A percentile compares a stretch with the other conserved stretches of the same genome.
These are phyloP conservation scores for Baorangia bicolor DNA, from an alignment of 768 basidiomycete genomes.

Conservation along the genomic window DNA sequence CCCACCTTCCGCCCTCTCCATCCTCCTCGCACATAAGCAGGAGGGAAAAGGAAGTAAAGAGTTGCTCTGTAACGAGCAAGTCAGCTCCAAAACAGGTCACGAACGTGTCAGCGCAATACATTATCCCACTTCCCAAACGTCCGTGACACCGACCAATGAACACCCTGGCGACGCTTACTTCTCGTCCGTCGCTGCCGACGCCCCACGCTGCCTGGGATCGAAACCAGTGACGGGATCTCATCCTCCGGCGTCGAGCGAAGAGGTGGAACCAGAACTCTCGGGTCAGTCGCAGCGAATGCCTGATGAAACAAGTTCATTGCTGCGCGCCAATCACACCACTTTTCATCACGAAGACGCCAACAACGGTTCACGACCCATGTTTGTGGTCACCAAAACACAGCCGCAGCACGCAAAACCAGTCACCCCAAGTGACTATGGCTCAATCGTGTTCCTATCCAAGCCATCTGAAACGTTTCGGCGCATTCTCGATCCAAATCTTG, in stretches of 20 bases:
- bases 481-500: slow-evolving; percentile 19
- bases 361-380: background rate
- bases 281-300: slow-evolving; percentile 1
- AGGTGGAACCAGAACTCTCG: background rate
- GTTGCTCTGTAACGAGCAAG: background rate
- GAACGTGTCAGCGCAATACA: background rate
- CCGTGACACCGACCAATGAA: slow-evolving; percentile 24
- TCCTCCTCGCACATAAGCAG: slow-evolving; percentile 32
- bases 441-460: slow-evolving; percentile 5
- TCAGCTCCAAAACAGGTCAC: background rate
- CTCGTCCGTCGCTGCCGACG: background rate
- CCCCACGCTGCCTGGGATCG: background rate
- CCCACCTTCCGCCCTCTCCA: slow-evolving; percentile 36
- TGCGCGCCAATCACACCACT: slow-evolving; percentile 13
- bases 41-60: slow-evolving; percentile 1
- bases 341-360: background rate
- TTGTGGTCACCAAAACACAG: slow-evolving; percentile 1
- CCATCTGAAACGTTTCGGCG: slow-evolving; percentile 6
- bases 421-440: slow-evolving; percentile 7
- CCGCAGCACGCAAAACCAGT: slow-evolving; percentile 6
- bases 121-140: slow-evolving; percentile 12
- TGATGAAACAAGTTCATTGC: slow-evolving; percentile 22
- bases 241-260: background rate
- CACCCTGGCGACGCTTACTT: background rate
- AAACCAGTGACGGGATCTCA: background rate